Base-by-base conservation (phyloP, 768 basidiomycete genomes). In the Hemileccinum rubropunctum region DNA sequence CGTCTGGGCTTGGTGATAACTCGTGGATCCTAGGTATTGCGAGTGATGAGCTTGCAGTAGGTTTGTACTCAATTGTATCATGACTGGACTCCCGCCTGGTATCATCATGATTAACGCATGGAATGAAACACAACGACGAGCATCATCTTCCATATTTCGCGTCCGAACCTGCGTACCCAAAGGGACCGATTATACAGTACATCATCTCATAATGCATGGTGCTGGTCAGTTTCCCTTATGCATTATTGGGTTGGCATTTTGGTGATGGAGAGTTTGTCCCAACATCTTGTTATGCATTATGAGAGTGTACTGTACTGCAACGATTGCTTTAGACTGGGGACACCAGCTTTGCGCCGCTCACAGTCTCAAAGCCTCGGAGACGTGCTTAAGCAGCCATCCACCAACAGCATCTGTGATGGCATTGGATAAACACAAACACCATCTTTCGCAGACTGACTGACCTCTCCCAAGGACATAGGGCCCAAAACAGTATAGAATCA, bases 1-100 rank as follows among this genome's bases (percentile, higher is more conserved):
- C n/a, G n/a, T 11, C 17, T 0, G 9, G 18, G 10, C 11, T 21
- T 9, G 11, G 17, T 44, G 0, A 3, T 44, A 20, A 42, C 26
- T 40, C 17, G 42, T 34, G 28, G 28, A 37, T 8, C 15, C 13
- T 32, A 64, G 63, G 46, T 64, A 64, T 17, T 64, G 63, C 35
- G 47, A 64, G 41, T 64, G 32, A 60, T 17, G 15, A 23, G 23
- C 9, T 23, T 32, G 28, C 11, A 9, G 32, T 20, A n/a, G 33
- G 26, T 36, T 14, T 40, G 33, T 20, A 20, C 23, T 45, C 33
- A 20, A 15, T 35, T 38, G 27, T 32, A 17, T 9, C n/a, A 23
- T 23, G 8, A 30, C 9, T 32, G 38, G 21, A 7, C 17, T 26
- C 28, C 23, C 21, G 2, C 32, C 23, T 30, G 15, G n/a, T 34